These are phyloP conservation scores for Chaetomiaceae sp. DNA, from an alignment of 2,329 filamentous ascomycete genomes.

Conservation along the genomic window DNA sequence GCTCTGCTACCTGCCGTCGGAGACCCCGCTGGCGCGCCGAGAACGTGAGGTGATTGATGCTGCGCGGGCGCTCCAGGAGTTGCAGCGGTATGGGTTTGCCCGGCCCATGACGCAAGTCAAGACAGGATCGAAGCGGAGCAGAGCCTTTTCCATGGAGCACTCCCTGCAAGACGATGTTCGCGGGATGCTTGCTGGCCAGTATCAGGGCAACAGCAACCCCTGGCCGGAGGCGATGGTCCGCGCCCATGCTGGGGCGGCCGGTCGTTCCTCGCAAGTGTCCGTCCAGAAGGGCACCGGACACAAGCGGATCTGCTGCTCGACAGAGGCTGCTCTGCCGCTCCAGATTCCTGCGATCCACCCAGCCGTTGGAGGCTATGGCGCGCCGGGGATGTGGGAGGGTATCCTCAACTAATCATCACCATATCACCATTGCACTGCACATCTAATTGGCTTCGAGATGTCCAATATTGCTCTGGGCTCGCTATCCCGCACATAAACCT, in stretches of 20 bases:
- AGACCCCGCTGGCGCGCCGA: conserved; percentile 41
- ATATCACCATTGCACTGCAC: background rate
- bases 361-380: conserved; percentile 44
- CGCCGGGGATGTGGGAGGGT: conserved; percentile 61
- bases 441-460: background rate
- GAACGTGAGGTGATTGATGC: conserved; percentile 49
- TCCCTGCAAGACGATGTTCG: conserved; percentile 63
- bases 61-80: conserved; percentile 52
- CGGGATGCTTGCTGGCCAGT: conserved; percentile 46
- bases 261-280: conserved; percentile 31
- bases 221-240: conserved; percentile 37
- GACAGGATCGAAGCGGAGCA: conserved; percentile 51
- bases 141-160: conserved; percentile 52
- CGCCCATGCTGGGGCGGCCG: conserved; percentile 29
- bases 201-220: conserved; percentile 25
- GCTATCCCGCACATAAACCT: conserved; percentile 17
- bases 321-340: conserved; percentile 48
- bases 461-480: conserved; percentile 12
- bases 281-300: conserved; percentile 41
- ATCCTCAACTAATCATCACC: conserved; percentile 46
- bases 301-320: conserved; percentile 62
- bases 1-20: conserved; percentile 43
- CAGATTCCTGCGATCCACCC: conserved; percentile 43
- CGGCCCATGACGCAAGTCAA: conserved; percentile 31
- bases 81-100: conserved; percentile 43